phyloP scores from a whole-genome alignment of 2,329 filamentous ascomycete genomes.

The Calonectria crousiana region DNA sequence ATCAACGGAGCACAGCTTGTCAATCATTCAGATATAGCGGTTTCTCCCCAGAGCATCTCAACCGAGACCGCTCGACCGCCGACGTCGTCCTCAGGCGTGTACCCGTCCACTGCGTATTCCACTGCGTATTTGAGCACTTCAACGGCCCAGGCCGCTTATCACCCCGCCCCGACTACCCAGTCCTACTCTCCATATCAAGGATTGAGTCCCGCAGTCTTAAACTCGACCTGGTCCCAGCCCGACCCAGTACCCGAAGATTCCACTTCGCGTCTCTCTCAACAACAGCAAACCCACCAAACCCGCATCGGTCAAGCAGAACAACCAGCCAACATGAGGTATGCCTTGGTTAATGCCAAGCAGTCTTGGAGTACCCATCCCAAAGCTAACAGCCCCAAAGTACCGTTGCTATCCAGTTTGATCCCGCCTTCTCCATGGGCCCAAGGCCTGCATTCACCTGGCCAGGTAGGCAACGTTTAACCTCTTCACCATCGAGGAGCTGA shows the following conservation, averaged over 20 bases:
- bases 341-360: neutral
- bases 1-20: conserved; percentile 36
- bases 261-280: conserved; percentile 33
- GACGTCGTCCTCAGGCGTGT: conserved; percentile 39
- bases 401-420: conserved; percentile 65
- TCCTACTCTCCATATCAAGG: conserved; percentile 42
- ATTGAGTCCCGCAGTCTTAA: conserved; percentile 35
- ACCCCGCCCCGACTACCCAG: conserved; percentile 41
- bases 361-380: neutral
- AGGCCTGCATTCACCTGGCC: conserved; percentile 65
- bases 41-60: conserved; percentile 39
- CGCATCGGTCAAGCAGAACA: conserved; percentile 28
- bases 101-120: conserved; percentile 40
- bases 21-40: conserved; percentile 36
- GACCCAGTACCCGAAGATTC: conserved; percentile 34
- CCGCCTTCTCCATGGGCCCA: conserved; percentile 63
- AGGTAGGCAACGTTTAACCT: conserved; percentile 49
- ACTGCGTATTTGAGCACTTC: conserved; percentile 39
- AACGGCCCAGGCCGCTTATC: conserved; percentile 39
- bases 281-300: conserved; percentile 27
- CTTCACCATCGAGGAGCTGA: neutral
- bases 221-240: conserved; percentile 40
- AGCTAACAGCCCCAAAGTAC: conserved; percentile 50
- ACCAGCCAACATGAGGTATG: conserved; percentile 42
- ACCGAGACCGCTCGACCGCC: conserved; percentile 34